These are phyloP conservation scores for Paralagenidium karlingii DNA, from an alignment of 352 stramenopile species.

Conservation along the genomic window DNA sequence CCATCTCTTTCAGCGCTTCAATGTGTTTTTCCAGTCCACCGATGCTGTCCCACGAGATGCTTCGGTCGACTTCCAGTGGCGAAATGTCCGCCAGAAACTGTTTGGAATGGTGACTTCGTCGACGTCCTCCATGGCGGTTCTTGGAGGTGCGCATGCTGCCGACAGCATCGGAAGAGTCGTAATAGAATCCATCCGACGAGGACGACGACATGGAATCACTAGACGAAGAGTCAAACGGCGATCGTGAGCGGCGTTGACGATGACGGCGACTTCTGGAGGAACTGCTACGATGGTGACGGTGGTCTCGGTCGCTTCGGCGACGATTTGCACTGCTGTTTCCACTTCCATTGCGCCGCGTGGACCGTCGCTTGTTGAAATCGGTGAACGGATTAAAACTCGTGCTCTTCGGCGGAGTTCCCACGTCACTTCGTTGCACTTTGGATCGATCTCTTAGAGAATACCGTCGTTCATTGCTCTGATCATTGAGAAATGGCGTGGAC, in stretches of 20 bases:
- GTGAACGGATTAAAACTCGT: conserved; percentile 29
- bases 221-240: too few species aligned
- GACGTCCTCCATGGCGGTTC: conserved; percentile 30
- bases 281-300: conserved; percentile 10
- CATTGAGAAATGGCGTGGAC: neutral
- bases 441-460: conserved; percentile 65
- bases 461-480: conserved; percentile 6
- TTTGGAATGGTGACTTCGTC: conserved; percentile 18
- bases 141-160: conserved; percentile 41
- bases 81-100: conserved; percentile 60
- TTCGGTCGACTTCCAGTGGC: conserved; percentile 69
- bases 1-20: conserved; percentile 88
- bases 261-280: conserved; percentile 10
- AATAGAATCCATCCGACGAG: conserved; percentile 16
- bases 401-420: conserved; percentile 14
- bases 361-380: conserved; percentile 56
- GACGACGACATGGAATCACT: conserved; percentile 33
- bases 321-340: conserved; percentile 9
- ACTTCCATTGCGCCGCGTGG: conserved; percentile 7
- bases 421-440: conserved; percentile 31
- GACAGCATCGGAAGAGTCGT: conserved; percentile 5
- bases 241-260: conserved; percentile 18
- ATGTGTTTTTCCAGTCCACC: conserved; percentile 80
- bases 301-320: conserved; percentile 10
- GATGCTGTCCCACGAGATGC: conserved; percentile 77